Conservation (phyloP, 164 flowering plant genomes). For the Magnolia kwangsiensis region DNA sequence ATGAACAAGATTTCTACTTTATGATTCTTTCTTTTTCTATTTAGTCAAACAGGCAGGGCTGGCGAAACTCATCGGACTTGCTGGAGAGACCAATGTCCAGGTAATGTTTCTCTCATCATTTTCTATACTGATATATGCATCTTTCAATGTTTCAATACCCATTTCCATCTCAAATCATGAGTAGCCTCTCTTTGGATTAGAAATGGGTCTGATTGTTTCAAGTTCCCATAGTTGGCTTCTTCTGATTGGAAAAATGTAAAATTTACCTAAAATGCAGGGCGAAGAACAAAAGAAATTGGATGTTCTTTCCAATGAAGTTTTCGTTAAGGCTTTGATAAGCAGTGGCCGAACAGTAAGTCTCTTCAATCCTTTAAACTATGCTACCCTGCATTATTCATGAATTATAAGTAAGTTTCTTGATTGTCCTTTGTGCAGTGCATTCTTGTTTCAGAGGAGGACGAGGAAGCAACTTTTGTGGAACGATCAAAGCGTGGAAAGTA, state of each 20-base stretch:
- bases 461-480: conserved; percentile 89
- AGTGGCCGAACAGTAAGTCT: conserved; percentile 91
- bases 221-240: background rate
- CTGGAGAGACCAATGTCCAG: conserved; percentile 95
- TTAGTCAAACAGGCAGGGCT: conserved; percentile 80
- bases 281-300: conserved; percentile 98
- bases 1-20: no score
- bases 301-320: conserved; percentile 94
- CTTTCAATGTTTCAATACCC: no score
- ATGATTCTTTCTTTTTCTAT: background rate
- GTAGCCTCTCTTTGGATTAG: background rate
- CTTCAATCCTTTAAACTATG: background rate
- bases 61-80: conserved; percentile 93
- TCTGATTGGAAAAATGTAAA: background rate
- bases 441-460: conserved; percentile 98
- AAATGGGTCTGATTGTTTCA: background rate
- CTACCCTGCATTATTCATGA: background rate
- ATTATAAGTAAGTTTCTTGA: background rate
- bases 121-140: background rate
- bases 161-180: background rate
- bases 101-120: conserved; percentile 25
- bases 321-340: conserved; percentile 85
- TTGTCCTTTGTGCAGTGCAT: conserved; percentile 48
- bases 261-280: conserved; percentile 45
- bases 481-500: conserved; percentile 82